A percentile compares a stretch with the other conserved stretches of the same genome.
Conservation (phyloP, 2,329 filamentous ascomycete genomes). For the Verticillium longisporum region DNA sequence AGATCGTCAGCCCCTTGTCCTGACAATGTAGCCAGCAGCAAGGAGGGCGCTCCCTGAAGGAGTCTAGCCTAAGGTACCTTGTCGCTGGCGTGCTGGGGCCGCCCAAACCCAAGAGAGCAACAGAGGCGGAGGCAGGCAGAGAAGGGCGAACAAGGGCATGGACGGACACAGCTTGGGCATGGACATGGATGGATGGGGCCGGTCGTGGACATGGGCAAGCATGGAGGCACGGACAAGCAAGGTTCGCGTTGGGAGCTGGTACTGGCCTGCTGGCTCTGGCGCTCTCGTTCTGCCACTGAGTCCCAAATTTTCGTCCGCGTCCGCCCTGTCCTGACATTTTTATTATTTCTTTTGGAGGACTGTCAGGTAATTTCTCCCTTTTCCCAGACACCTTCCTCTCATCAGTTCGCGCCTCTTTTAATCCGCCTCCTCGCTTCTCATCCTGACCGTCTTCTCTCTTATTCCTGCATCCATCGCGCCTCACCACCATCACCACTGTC, state of each 20-base stretch:
- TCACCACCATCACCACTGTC: no score
- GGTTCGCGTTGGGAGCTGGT: not conserved
- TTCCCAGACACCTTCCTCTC: not conserved
- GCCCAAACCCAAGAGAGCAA: not conserved
- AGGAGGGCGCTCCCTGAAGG: not conserved
- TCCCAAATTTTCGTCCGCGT: not conserved
- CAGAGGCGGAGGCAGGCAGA: not conserved
- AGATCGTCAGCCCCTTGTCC: not conserved
- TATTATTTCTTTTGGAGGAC: slow-evolving; percentile 1
- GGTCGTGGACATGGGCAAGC: slow-evolving; percentile 5
- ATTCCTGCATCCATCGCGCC: not conserved
- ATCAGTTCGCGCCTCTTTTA: not conserved
- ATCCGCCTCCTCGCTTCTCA: not conserved
- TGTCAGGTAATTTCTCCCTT: not conserved
- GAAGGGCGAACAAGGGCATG: not conserved
- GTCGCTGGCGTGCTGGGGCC: not conserved
- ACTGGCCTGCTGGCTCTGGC: not conserved
- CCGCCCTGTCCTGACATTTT: not conserved
- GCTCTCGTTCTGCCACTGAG: not conserved
- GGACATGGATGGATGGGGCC: slow-evolving; percentile 3
- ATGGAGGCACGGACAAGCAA: slow-evolving; percentile 4
- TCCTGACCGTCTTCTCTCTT: not conserved
- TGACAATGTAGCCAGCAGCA: not conserved
- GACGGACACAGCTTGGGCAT: slow-evolving; percentile 6
- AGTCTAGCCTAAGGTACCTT: not conserved